A percentile compares a stretch with the other conserved stretches of the same genome.
Evolutionary conservation across 148 eudicot genomes (phyloP).

Genomic region (Amaranthus cruentus): DNA sequence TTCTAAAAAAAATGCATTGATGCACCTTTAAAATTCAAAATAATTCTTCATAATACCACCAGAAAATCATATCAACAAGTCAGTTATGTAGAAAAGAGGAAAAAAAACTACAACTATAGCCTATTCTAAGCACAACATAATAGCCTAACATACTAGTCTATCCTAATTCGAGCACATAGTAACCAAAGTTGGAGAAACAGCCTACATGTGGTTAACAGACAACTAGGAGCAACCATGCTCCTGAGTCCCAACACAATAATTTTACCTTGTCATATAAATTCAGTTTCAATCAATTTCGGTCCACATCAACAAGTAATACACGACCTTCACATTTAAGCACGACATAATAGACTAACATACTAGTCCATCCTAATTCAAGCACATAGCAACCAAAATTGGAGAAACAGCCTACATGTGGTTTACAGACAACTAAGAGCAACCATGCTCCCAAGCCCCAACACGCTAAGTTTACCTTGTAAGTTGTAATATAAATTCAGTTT

Average conservation of each 20-base stretch:
- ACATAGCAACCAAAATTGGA: not conserved
- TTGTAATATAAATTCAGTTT: not conserved
- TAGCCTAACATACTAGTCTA: constrained; percentile 6
- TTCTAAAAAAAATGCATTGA: too few relatives aligned
- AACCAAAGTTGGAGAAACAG: not conserved
- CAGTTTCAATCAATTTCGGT: not conserved
- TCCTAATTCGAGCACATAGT: not conserved
- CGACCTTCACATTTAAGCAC: not conserved
- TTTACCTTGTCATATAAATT: not conserved
- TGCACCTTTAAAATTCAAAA: too few relatives aligned
- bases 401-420: not conserved
- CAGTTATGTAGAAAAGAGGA: too few relatives aligned
- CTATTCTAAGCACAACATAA: not conserved
- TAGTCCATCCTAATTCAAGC: not conserved
- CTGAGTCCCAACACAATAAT: not conserved
- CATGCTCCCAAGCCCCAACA: not conserved
- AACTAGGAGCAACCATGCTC: not conserved
- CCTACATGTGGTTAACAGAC: not conserved
- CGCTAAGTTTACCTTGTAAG: not conserved
- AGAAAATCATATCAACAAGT: too few relatives aligned
- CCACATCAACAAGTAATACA: not conserved
- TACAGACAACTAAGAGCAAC: not conserved
- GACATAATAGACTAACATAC: not conserved
- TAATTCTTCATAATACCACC: too few relatives aligned
- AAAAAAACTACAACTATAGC: constrained; percentile 1